These are phyloP conservation scores for Petrea volubilis DNA, from an alignment of 257 asterid genomes.

Conservation along the genomic window DNA sequence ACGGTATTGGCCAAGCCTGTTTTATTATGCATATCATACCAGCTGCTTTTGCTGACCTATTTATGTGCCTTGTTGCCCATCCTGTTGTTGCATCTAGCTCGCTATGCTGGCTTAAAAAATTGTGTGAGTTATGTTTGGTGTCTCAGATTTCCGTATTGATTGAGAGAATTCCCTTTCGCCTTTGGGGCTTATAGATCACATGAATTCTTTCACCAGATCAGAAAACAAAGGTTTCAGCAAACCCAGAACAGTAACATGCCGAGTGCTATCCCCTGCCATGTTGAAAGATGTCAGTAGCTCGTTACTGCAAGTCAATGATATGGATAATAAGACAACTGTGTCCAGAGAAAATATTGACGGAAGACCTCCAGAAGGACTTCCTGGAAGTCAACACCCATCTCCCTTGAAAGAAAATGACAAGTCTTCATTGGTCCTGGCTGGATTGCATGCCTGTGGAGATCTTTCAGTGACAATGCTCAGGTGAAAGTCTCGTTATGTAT, in stretches of 20 bases:
- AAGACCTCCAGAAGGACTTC: slow-evolving; percentile 28
- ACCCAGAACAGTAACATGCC: slow-evolving; percentile 86
- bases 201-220: slow-evolving; percentile 40
- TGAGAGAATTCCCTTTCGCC: slow-evolving; percentile 11
- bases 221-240: slow-evolving; percentile 37
- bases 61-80: neutral
- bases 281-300: slow-evolving; percentile 60
- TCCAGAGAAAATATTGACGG: slow-evolving; percentile 19
- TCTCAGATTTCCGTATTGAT: neutral
- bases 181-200: slow-evolving; percentile 19
- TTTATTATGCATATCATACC: neutral
- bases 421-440: slow-evolving; percentile 74
- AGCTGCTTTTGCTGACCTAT: slow-evolving; percentile 10
- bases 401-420: slow-evolving; percentile 28
- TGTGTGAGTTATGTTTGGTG: slow-evolving; percentile 11
- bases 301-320: slow-evolving; percentile 35
- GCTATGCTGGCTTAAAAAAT: neutral
- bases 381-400: slow-evolving; percentile 27
- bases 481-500: slow-evolving; percentile 37
- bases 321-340: slow-evolving; percentile 26
- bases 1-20: slow-evolving; percentile 3
- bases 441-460: slow-evolving; percentile 98
- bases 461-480: slow-evolving; percentile 95
- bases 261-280: slow-evolving; percentile 58
- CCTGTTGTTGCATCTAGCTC: neutral